Conservation (phyloP, 345 rosid species). For the Hypericum androsaemum region DNA sequence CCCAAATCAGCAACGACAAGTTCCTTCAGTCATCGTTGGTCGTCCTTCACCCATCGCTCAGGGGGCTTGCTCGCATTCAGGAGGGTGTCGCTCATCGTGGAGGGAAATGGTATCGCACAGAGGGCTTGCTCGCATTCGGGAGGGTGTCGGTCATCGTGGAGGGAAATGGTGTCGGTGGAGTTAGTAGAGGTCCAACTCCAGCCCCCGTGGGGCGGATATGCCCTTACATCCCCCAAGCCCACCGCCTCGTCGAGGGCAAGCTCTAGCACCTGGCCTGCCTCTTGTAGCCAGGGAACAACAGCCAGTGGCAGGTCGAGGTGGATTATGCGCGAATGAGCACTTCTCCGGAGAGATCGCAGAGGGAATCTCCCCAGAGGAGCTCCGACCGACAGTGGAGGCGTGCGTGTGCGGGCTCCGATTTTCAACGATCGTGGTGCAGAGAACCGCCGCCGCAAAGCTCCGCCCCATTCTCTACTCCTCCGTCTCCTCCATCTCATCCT, state of each 20-base stretch:
- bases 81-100: no score
- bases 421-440: slow-evolving; percentile 56
- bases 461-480: no score
- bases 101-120: no score
- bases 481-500: no score
- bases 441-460: slow-evolving; percentile 92
- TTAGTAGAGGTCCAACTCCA: slow-evolving; percentile 40
- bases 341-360: slow-evolving; percentile 93
- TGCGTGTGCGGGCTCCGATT: slow-evolving; percentile 77
- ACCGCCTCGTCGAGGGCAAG: slow-evolving; percentile 73
- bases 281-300: no score
- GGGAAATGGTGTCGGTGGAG: slow-evolving; percentile 58
- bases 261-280: slow-evolving; percentile 71
- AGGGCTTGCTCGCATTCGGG: no score
- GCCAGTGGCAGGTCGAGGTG: slow-evolving; percentile 9
- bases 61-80: no score
- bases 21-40: no score
- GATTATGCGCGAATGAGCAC: slow-evolving; percentile 59
- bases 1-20: no score
- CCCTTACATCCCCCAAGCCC: slow-evolving; percentile 26
- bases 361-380: slow-evolving; percentile 94
- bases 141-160: no score
- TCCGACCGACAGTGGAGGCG: slow-evolving; percentile 85
- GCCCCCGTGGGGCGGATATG: slow-evolving; percentile 33
- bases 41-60: no score